Base-by-base conservation (phyloP, 768 basidiomycete genomes). In the Suillus lakei region DNA sequence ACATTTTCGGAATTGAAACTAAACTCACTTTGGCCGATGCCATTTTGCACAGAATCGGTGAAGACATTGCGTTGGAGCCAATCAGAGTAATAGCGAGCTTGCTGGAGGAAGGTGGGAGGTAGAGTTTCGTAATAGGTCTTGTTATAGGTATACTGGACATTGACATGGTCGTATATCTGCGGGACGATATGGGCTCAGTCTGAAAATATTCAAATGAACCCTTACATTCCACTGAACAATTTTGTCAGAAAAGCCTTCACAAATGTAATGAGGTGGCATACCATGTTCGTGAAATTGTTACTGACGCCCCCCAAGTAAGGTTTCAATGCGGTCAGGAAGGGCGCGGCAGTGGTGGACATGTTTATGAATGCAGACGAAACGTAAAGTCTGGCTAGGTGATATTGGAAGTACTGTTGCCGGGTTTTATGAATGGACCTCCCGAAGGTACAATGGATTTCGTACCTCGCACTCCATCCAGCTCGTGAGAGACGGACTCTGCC, bases 31-130 rank as follows among this genome's bases (percentile, higher is more conserved):
- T 93, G 92, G 5, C 89, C 91, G 70, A 94, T 81, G 53, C 88
- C 86, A 64, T 73, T 79, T 69, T 86, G 87, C 8, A 83, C 76
- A 0, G 76, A 71, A 64, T 85, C 85, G 3, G 87, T 86, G 81
- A 93, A 94, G 67, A 92, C 80, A 41, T 83, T 85, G 64, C 83
- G 76, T 75, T 93, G 90, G 74, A 92, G 91, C 80, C 84, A 89
- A 79, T 93, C 83, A 6, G 91, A 92, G 65, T 88, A 84, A 68
- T 80, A 80, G 38, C 87, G 88, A 13, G 89, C 88, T 72, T 90
- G 89, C 68, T 90, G 85, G 67, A 90, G 75, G 75, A 87, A 82
- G 5, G 84, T 86, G n/a, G 89, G 88, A 16, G 90, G 88, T 21
- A 92, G 85, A 66, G 86, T 85, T 75, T 86, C 82, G 4, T 88